These are phyloP conservation scores for Tricholoma flavovirens DNA, from an alignment of 768 basidiomycete genomes.

Conservation along the genomic window DNA sequence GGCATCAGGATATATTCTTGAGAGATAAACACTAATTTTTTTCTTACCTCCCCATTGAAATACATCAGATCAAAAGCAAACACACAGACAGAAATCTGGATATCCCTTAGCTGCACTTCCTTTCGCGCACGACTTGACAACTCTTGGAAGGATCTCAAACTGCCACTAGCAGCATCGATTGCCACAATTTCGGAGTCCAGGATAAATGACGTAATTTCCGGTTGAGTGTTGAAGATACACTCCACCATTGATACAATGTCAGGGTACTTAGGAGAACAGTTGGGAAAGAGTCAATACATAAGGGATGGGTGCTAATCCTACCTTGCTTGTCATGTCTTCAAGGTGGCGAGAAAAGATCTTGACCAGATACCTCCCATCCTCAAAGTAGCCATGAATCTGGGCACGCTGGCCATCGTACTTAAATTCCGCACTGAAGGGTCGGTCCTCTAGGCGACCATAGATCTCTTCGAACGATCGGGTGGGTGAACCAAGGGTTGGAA, in stretches of 20 bases:
- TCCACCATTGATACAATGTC: constrained; percentile 63
- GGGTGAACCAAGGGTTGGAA: constrained; percentile 84
- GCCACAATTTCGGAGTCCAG: constrained; percentile 88
- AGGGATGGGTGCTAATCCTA: constrained; percentile 18
- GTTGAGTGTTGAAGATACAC: constrained; percentile 38
- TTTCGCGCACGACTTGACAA: constrained; percentile 81
- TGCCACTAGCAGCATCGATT: constrained; percentile 57
- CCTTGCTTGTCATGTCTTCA: constrained; percentile 91
- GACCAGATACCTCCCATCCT: constrained; percentile 31
- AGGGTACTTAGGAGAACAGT: constrained; percentile 55
- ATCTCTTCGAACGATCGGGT: constrained; percentile 79
- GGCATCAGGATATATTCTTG: constrained; percentile 5
- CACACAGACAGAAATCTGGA: constrained; percentile 76
- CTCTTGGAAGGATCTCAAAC: constrained; percentile 78
- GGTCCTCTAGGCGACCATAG: constrained; percentile 59
- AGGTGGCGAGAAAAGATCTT: constrained; percentile 84
- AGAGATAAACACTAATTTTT: constrained; percentile 4
- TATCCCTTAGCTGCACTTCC: constrained; percentile 67
- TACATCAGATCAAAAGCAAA: constrained; percentile 90
- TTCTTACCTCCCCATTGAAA: constrained; percentile 67
- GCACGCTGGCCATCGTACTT: constrained; percentile 90
- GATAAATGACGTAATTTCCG: constrained; percentile 57
- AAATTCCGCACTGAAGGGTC: constrained; percentile 79
- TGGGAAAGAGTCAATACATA: constrained; percentile 1
- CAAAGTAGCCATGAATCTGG: constrained; percentile 59